phyloP scores from a whole-genome alignment of 2,329 filamentous ascomycete genomes.

The Biscogniauxia marginata region DNA sequence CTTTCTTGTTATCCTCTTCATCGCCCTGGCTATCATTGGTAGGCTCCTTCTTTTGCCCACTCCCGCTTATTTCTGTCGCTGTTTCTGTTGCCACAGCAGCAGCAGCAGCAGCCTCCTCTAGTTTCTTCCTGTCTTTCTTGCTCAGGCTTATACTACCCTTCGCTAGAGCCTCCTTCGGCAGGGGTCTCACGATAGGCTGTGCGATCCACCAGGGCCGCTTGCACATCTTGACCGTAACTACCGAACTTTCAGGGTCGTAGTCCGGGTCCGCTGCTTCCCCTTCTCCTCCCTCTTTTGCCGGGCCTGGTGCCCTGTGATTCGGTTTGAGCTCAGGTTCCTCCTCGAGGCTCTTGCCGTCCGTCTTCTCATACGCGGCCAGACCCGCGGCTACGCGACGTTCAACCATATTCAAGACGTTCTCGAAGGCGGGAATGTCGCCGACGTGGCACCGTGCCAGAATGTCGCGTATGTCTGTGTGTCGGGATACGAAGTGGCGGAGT shows the following conservation, averaged over 20 bases:
- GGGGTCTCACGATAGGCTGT: constrained; percentile 80
- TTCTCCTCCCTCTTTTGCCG: constrained; percentile 21
- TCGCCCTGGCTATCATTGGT: neutral
- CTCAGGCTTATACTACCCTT: constrained; percentile 74
- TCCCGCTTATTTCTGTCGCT: constrained; percentile 2
- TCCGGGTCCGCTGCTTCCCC: constrained; percentile 30
- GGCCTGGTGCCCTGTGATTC: constrained; percentile 19
- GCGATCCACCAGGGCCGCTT: constrained; percentile 86
- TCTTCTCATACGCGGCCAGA: constrained; percentile 63
- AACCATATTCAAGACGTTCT: constrained; percentile 71
- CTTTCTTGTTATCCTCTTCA: neutral
- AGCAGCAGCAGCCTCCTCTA: constrained; percentile 30
- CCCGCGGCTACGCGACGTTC: constrained; percentile 74
- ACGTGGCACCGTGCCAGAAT: constrained; percentile 68
- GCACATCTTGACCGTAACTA: constrained; percentile 68
- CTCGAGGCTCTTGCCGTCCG: constrained; percentile 46
- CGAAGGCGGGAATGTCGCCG: constrained; percentile 74
- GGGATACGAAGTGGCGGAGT: constrained; percentile 75
- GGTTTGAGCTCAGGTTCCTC: constrained; percentile 34
- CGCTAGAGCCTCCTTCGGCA: constrained; percentile 83
- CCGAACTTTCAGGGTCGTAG: constrained; percentile 56
- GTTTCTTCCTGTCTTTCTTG: constrained; percentile 62
- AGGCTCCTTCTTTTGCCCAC: neutral
- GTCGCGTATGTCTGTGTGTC: constrained; percentile 81
- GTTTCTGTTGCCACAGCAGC: constrained; percentile 4